Evolutionary conservation across 768 basidiomycete species (phyloP).

Genomic region (Galerina sulciceps): DNA sequence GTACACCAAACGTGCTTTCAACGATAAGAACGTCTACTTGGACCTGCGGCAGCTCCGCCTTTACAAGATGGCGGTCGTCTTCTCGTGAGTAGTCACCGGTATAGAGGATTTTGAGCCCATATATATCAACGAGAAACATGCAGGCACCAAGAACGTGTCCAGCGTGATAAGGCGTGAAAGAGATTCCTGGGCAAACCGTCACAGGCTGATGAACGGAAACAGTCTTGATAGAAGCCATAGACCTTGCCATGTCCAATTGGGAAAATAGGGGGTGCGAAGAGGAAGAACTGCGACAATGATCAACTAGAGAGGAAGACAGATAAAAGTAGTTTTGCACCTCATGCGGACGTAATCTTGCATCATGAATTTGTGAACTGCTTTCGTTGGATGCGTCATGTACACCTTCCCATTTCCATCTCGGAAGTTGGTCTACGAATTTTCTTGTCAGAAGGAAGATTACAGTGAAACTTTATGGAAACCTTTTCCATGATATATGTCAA

Average conservation of each 20-base stretch:
- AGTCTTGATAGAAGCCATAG: conserved; percentile 86
- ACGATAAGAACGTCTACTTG: conserved; percentile 97
- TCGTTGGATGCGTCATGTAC: conserved; percentile 99
- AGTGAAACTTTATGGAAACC: conserved; percentile 42
- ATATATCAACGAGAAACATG: conserved; percentile 98
- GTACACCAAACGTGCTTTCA: conserved; percentile 97
- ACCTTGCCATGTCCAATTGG: conserved; percentile 83
- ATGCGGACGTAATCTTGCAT: conserved; percentile 99
- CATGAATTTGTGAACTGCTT: conserved; percentile 98
- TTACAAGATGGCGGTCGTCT: conserved; percentile 96
- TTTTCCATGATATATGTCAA: conserved; percentile 98
- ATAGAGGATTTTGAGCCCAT: conserved; percentile 93
- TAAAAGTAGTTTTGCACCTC: conserved; percentile 56
- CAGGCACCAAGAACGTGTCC: conserved; percentile 98
- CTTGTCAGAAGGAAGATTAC: not conserved
- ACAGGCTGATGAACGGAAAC: conserved; percentile 94
- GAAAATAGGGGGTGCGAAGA: conserved; percentile 82
- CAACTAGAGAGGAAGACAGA: not conserved
- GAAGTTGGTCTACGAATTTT: conserved; percentile 83
- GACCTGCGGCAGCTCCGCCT: conserved; percentile 92
- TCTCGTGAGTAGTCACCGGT: conserved; percentile 99
- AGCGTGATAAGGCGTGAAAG: conserved; percentile 98
- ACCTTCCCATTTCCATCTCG: conserved; percentile 96
- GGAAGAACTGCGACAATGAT: conserved; percentile 48
- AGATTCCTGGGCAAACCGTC: conserved; percentile 87